phyloP scores from a whole-genome alignment of 495 filamentous ascomycete species.

The Aspergillus sclerotioniger region DNA sequence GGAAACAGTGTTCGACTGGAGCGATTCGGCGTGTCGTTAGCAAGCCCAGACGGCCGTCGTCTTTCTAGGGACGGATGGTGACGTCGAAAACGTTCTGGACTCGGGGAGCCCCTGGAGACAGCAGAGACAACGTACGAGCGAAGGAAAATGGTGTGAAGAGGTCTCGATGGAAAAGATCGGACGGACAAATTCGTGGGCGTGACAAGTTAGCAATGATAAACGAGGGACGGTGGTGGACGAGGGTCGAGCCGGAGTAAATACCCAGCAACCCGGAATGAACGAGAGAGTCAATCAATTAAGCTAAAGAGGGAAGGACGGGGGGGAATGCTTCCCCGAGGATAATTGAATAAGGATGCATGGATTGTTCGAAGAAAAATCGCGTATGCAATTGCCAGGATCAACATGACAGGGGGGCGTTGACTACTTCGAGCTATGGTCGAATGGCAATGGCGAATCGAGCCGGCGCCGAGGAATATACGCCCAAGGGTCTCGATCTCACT shows the following conservation, averaged over 20 bases:
- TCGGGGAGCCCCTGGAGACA: background rate
- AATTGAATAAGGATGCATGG: slow-evolving; percentile 20
- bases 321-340: slow-evolving; percentile 12
- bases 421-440: slow-evolving; percentile 12
- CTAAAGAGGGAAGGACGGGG: slow-evolving; percentile 12
- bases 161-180: background rate
- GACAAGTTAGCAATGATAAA: slow-evolving; percentile 2
- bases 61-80: background rate
- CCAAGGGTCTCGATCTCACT: background rate
- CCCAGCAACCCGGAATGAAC: slow-evolving; percentile 10
- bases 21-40: background rate
- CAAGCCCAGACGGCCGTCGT: background rate
- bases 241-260: slow-evolving; percentile 9
- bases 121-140: background rate
- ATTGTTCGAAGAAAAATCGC: slow-evolving; percentile 19
- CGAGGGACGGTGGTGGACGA: slow-evolving; percentile 3
- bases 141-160: background rate
- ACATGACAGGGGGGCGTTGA: slow-evolving; percentile 9
- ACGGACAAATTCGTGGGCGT: slow-evolving; percentile 5
- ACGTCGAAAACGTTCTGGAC: background rate
- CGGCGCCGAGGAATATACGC: background rate
- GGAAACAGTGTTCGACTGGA: background rate
- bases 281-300: slow-evolving; percentile 18
- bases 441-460: slow-evolving; percentile 2
- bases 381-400: slow-evolving; percentile 17